phyloP scores from a whole-genome alignment of 768 basidiomycete species.

The Leccinum variicolor region DNA sequence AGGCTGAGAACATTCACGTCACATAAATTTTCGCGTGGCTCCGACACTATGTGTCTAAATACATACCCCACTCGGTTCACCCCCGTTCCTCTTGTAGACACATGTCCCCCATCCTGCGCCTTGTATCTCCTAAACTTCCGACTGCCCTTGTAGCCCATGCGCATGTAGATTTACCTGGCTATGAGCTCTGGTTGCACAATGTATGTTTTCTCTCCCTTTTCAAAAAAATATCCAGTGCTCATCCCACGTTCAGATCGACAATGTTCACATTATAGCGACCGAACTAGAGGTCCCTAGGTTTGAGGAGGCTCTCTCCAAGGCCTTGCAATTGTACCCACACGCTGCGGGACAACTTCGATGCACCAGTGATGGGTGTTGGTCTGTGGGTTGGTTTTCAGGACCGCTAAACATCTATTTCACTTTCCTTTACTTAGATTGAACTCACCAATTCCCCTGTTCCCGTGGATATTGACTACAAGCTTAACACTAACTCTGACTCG shows the following conservation, averaged over 20 bases:
- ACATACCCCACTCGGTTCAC: neutral
- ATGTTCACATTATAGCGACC: slow-evolving; percentile 19
- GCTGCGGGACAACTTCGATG: slow-evolving; percentile 21
- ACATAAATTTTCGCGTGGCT: too few relatives aligned
- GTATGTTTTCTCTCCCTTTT: slow-evolving; percentile 11
- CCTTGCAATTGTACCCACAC: slow-evolving; percentile 25
- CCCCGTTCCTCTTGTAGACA: neutral
- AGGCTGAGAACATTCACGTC: too few relatives aligned
- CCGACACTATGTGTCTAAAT: too few relatives aligned
- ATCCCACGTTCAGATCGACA: slow-evolving; percentile 10
- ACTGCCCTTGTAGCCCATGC: slow-evolving; percentile 6
- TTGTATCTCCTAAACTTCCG: slow-evolving; percentile 20
- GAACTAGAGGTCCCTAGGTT: slow-evolving; percentile 15
- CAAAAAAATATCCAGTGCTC: neutral
- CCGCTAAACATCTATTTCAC: neutral
- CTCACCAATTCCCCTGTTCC: slow-evolving; percentile 15
- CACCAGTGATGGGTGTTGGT: slow-evolving; percentile 10
- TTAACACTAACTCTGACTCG: slow-evolving; percentile 3
- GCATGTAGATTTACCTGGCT: slow-evolving; percentile 18
- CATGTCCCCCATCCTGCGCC: slow-evolving; percentile 15
- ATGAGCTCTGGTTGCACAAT: slow-evolving; percentile 19
- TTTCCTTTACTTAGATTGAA: slow-evolving; percentile 17
- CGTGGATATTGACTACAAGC: slow-evolving; percentile 4
- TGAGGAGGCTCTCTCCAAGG: slow-evolving; percentile 21
- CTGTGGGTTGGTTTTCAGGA: slow-evolving; percentile 10